Conservation (phyloP, 768 basidiomycete species). For the Xerocomellus intermedius region DNA sequence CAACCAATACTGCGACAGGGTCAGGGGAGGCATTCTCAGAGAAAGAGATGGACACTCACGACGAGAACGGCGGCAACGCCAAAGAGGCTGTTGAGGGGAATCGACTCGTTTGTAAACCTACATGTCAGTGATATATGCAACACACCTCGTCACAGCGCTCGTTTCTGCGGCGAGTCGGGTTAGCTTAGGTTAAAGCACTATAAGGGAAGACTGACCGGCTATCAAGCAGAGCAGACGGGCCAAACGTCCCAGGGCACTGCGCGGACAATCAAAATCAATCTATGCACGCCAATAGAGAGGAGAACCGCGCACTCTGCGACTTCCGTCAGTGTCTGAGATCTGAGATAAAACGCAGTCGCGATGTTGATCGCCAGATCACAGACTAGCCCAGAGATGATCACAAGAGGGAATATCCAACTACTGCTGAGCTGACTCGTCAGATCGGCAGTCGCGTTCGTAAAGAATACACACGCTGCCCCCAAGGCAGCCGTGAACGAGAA, state of each 20-base stretch:
- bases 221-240: not conserved
- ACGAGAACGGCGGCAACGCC: constrained; percentile 2
- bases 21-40: not conserved
- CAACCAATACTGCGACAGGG: constrained; percentile 15
- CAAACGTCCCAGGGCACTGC: constrained; percentile 4
- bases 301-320: constrained; percentile 6
- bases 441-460: not conserved
- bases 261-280: not conserved
- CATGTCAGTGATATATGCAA: not conserved
- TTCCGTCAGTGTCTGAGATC: not conserved
- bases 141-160: constrained; percentile 12
- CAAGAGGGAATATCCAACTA: constrained; percentile 21
- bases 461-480: constrained; percentile 21
- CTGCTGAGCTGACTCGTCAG: constrained; percentile 10
- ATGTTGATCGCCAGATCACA: constrained; percentile 19
- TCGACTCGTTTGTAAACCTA: too few relatives aligned
- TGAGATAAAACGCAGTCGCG: constrained; percentile 8
- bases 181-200: not conserved
- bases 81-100: constrained; percentile 7
- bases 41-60: constrained; percentile 5
- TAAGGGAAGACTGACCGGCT: constrained; percentile 12
- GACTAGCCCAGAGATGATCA: constrained; percentile 13
- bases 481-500: constrained; percentile 23
- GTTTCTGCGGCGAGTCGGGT: constrained; percentile 17
- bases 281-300: not conserved